Evolutionary conservation across 2,329 filamentous ascomycete genomes (phyloP), one percentile per base, ranked within the genome.

Genomic region (Elsinoe arachidis): DNA sequence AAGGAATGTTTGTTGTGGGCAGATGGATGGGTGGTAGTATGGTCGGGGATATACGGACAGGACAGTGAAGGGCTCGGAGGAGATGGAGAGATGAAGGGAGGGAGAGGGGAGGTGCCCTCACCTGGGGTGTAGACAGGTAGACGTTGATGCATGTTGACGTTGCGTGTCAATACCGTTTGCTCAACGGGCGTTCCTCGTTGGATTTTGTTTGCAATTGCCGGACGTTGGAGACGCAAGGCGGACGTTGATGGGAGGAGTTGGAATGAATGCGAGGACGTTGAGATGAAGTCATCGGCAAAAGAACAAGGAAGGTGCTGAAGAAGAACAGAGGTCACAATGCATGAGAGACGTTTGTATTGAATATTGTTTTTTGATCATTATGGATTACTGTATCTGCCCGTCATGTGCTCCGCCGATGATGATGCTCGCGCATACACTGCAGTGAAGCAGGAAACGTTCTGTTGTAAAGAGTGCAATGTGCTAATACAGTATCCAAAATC

Each of bases 161-260:
- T 46, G 41, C 26, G 41, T 46, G 41, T 46, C 41, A 46, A 46
- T 26, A 46, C 41, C 41, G 21, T 46, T 26, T 46, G 41, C 41
- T 46, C 19, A 46, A 46, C 41, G 41, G 41, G 6, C 41, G 41
- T 46, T 46, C 41, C 41, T 43, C 10, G 41, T 23, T 17, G 26
- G 14, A 23, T 46, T 19, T 11, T 23, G 41, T 12, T 23, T 19
- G 41, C 26, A 23, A 11, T 46, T 15, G 19, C 10, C 12, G 7
- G 41, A 46, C 41, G 41, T 46, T 46, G 41, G 3, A 19, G 26
- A n/a, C 15, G 41, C 41, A 46, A 9, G 15, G 37, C 26, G 26
- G 26, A 30, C 26, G 26, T 30, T 30, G 3, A 30, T 30, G 26
- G 26, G 7, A 30, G 26, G 26, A 30, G n/a, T 30, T 26, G 23